phyloP scores from a whole-genome alignment of 306 rosid genomes.

The Glycine tomentella region DNA sequence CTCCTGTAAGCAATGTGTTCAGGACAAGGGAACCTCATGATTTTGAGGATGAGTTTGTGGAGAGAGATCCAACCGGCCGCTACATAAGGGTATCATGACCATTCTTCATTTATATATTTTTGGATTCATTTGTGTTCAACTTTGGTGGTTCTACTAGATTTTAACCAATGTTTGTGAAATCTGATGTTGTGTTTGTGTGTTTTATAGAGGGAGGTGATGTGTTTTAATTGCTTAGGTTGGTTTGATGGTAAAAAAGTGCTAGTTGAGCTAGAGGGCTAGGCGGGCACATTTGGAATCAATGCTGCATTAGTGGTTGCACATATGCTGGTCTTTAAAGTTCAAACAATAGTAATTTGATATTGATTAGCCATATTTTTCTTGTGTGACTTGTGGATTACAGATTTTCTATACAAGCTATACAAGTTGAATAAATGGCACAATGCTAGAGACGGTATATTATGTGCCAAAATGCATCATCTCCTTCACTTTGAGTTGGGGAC shows the following conservation, averaged over 20 bases:
- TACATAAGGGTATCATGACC: conserved; percentile 72
- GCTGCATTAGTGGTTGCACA: background rate
- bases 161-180: background rate
- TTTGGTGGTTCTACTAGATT: background rate
- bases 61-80: conserved; percentile 87
- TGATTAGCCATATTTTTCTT: conserved; percentile 24
- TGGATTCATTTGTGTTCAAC: background rate
- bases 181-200: background rate
- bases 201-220: conserved; percentile 7
- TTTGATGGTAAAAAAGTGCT: conserved; percentile 30
- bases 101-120: conserved; percentile 35
- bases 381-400: background rate
- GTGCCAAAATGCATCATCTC: conserved; percentile 5
- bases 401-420: background rate
- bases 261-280: conserved; percentile 23
- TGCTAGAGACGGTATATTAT: background rate
- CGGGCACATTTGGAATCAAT: conserved; percentile 4
- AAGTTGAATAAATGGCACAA: conserved; percentile 9
- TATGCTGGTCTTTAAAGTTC: background rate
- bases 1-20: conserved; percentile 42
- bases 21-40: conserved; percentile 52
- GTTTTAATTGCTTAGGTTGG: conserved; percentile 17
- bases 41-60: conserved; percentile 60
- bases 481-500: background rate
- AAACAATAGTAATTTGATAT: background rate